These are phyloP conservation scores for Wickerhamomyces hampshirensis DNA, from an alignment of 805 yeast genomes.

Conservation along the genomic window DNA sequence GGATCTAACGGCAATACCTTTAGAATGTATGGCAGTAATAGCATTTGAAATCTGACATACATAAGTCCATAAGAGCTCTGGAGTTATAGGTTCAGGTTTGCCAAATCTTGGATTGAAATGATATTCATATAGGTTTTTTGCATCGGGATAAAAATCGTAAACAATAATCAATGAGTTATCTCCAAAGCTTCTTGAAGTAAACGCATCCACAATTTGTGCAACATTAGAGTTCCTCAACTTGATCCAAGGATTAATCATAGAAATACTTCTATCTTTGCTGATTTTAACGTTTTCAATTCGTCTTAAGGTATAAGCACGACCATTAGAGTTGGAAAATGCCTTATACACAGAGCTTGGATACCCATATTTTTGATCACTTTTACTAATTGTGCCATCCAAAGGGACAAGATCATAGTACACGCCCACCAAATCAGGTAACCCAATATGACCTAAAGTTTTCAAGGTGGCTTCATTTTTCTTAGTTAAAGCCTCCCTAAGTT, in stretches of 20 bases:
- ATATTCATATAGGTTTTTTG: constrained; percentile 63
- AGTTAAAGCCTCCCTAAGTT: constrained; percentile 66
- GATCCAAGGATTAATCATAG: constrained; percentile 64
- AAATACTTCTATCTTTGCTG: constrained; percentile 54
- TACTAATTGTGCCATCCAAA: constrained; percentile 49
- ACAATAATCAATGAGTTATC: constrained; percentile 71
- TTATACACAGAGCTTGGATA: constrained; percentile 65
- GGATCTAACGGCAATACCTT: constrained; percentile 58
- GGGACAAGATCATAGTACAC: constrained; percentile 84
- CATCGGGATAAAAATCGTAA: constrained; percentile 80
- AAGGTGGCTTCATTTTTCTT: constrained; percentile 76
- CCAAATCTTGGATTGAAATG: constrained; percentile 46
- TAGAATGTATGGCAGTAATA: constrained; percentile 56
- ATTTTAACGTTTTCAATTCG: constrained; percentile 60
- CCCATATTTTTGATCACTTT: constrained; percentile 37
- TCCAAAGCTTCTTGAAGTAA: constrained; percentile 82
- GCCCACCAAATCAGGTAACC: constrained; percentile 72
- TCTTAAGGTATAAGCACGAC: constrained; percentile 70
- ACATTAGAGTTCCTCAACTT: constrained; percentile 51
- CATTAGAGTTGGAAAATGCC: constrained; percentile 74
- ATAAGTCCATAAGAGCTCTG: constrained; percentile 69
- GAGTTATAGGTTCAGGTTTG: constrained; percentile 48
- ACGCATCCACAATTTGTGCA: constrained; percentile 71
- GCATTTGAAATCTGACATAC: constrained; percentile 73
- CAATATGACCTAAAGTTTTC: constrained; percentile 54